These are phyloP conservation scores for Plasmodium sp. DNA, from an alignment of 169 alveolate species.

Conservation along the genomic window DNA sequence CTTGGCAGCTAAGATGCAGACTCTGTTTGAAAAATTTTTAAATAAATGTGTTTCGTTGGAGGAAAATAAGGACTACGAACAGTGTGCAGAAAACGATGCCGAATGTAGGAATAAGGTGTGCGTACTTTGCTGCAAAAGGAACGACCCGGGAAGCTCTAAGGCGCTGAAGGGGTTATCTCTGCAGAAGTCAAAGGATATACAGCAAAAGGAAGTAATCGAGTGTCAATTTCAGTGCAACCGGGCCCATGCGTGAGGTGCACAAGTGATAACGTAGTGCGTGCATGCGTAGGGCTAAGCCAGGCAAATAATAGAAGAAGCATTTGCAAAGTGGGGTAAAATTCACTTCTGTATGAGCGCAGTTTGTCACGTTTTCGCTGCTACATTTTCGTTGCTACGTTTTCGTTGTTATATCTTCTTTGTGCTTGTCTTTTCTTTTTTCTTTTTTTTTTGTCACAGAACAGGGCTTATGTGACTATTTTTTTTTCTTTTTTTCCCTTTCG, in stretches of 20 bases:
- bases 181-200: conserved; percentile 37
- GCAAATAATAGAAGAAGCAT: not conserved
- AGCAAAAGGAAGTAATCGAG: conserved; percentile 64
- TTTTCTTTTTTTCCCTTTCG: not conserved
- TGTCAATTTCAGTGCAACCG: conserved; percentile 66
- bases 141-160: not conserved
- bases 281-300: not conserved
- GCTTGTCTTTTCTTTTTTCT: not conserved
- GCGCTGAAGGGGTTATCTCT: conserved; percentile 43
- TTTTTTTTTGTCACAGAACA: not conserved
- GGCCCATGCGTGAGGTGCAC: not conserved
- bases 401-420: not conserved
- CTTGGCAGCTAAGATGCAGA: conserved; percentile 67
- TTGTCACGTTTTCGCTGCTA: not conserved
- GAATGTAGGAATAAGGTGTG: conserved; percentile 31
- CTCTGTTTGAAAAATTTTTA: conserved; percentile 56
- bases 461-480: not conserved
- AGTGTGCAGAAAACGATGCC: conserved; percentile 35
- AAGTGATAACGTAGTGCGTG: not conserved
- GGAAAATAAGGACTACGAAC: conserved; percentile 56
- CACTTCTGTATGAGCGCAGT: not conserved
- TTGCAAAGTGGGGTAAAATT: not conserved
- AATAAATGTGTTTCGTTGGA: conserved; percentile 70
- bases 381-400: not conserved
- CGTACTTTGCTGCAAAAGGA: conserved; percentile 53